phyloP scores from a whole-genome alignment of 805 yeast species.

The Hanseniaspora clermontiae region DNA sequence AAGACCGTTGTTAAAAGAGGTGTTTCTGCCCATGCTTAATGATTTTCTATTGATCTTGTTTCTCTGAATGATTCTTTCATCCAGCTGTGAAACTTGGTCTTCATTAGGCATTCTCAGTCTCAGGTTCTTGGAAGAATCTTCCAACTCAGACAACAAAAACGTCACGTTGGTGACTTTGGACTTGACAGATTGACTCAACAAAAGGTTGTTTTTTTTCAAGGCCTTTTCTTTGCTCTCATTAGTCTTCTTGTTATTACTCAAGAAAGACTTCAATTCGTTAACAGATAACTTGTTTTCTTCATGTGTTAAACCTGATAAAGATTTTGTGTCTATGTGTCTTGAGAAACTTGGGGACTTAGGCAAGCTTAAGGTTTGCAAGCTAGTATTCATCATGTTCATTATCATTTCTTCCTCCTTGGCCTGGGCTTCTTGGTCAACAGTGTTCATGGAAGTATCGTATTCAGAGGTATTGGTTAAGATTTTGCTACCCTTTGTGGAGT shows the following conservation, averaged over 20 bases:
- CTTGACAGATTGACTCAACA: conserved; percentile 28
- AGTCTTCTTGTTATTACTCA: background rate
- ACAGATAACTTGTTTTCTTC: background rate
- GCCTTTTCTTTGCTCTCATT: background rate
- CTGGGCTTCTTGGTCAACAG: background rate
- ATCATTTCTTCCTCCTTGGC: conserved; percentile 5
- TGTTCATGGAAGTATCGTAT: background rate
- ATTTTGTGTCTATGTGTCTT: conserved; percentile 3
- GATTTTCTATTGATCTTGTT: conserved; percentile 10
- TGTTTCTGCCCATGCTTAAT: background rate
- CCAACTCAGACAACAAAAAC: conserved; percentile 26
- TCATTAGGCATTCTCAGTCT: conserved; percentile 27
- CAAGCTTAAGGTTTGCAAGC: background rate
- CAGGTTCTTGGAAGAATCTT: conserved; percentile 19
- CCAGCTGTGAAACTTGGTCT: conserved; percentile 26
- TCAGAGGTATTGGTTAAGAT: conserved; percentile 17
- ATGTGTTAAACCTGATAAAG: background rate
- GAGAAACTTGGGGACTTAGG: conserved; percentile 7
- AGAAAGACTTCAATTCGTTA: background rate
- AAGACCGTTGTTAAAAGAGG: background rate
- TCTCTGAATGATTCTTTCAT: conserved; percentile 13
- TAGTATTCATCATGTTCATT: conserved; percentile 8
- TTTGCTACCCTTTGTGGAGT: conserved; percentile 23
- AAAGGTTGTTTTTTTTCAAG: conserved; percentile 9
- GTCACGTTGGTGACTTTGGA: conserved; percentile 29